phyloP scores from a whole-genome alignment of 2,329 filamentous ascomycete genomes.

The Colletotrichum karsti region DNA sequence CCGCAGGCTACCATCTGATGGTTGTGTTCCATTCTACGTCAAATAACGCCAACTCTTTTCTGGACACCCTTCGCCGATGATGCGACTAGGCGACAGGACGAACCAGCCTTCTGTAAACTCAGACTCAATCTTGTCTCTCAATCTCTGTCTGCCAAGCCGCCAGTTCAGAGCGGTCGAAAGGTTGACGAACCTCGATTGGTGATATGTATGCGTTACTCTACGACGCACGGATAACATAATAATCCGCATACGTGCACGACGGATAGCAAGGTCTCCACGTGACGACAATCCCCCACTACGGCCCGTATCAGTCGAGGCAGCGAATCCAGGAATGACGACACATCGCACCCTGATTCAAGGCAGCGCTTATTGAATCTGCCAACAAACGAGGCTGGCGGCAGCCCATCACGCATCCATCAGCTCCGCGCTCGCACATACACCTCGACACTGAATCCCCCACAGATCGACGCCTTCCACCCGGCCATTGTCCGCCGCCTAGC shows the following conservation, averaged over 20 bases:
- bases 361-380: slow-evolving; percentile 19
- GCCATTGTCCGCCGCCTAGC: slow-evolving; percentile 3
- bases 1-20: background rate
- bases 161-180: background rate
- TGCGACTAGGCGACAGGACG: slow-evolving; percentile 2
- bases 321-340: slow-evolving; percentile 25
- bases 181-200: background rate
- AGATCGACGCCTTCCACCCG: background rate
- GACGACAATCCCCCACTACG: slow-evolving; percentile 24
- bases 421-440: background rate
- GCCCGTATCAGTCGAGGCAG: slow-evolving; percentile 17
- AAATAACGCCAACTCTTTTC: background rate
- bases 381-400: slow-evolving; percentile 22
- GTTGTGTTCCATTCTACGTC: background rate
- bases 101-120: background rate
- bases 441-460: background rate
- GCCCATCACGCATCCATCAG: slow-evolving; percentile 10
- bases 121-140: background rate
- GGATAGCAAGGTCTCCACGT: slow-evolving; percentile 10
- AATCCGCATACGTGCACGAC: background rate
- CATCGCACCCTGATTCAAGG: slow-evolving; percentile 21
- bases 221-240: background rate
- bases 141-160: background rate
- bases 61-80: background rate
- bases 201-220: background rate